A percentile compares a stretch with the other conserved stretches of the same genome.
phyloP scores from a whole-genome alignment of 805 yeast species.

The Pichia rugopelliculosa region DNA sequence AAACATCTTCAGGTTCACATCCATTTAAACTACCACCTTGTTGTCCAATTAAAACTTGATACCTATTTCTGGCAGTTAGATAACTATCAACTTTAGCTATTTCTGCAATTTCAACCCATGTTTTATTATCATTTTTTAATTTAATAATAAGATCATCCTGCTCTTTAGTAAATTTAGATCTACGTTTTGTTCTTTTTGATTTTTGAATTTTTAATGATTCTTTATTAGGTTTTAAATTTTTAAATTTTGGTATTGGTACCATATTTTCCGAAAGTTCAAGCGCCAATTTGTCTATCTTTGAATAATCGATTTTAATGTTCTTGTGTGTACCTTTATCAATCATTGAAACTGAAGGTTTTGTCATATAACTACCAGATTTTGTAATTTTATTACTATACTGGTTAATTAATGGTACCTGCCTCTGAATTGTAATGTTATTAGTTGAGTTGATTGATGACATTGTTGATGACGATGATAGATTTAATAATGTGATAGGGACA shows the following conservation, averaged over 20 bases:
- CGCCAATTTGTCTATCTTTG: constrained; percentile 18
- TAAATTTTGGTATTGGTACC: constrained; percentile 24
- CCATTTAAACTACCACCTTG: constrained; percentile 67
- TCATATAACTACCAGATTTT: neutral
- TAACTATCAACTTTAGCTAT: constrained; percentile 55
- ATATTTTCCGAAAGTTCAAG: constrained; percentile 21
- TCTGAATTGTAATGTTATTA: neutral
- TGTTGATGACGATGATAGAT: neutral
- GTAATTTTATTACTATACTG: neutral
- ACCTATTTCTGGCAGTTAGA: constrained; percentile 68
- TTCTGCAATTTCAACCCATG: constrained; percentile 72
- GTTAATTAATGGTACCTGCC: neutral
- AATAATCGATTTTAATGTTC: constrained; percentile 9
- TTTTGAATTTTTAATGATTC: constrained; percentile 18
- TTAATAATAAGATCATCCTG: constrained; percentile 61
- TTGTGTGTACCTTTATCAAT: constrained; percentile 1
- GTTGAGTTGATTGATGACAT: neutral
- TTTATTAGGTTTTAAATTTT: constrained; percentile 16
- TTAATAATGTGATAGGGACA: neutral
- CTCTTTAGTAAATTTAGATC: constrained; percentile 60
- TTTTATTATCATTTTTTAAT: constrained; percentile 53
- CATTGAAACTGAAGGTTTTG: constrained; percentile 1
- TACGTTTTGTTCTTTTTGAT: constrained; percentile 46
- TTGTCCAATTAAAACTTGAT: constrained; percentile 76
- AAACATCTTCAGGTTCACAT: constrained; percentile 53